Evolutionary conservation across 2,329 filamentous ascomycete species (phyloP).

Genomic region (Apiospora kogelbergensis): DNA sequence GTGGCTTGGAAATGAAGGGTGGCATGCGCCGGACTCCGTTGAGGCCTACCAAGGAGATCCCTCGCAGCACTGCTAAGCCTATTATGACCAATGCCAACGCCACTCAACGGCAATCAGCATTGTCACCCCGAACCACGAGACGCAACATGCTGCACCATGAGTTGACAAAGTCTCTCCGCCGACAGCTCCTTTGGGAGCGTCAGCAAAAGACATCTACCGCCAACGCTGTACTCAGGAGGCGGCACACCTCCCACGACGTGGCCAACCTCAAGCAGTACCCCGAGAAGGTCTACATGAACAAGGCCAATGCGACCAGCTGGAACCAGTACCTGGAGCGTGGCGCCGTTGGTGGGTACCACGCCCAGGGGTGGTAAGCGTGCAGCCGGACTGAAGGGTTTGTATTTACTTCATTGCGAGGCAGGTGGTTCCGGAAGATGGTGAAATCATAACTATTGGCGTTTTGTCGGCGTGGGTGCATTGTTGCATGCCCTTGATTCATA

Average conservation of each 20-base stretch:
- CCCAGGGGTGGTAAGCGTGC: slow-evolving; percentile 72
- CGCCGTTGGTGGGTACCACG: slow-evolving; percentile 76
- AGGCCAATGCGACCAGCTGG: slow-evolving; percentile 69
- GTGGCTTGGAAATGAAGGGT: slow-evolving; percentile 64
- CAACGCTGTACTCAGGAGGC: slow-evolving; percentile 83
- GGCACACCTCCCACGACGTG: slow-evolving; percentile 88
- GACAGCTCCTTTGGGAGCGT: slow-evolving; percentile 91
- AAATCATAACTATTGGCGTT: too few relatives aligned
- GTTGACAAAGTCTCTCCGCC: slow-evolving; percentile 86
- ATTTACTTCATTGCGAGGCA: too few relatives aligned
- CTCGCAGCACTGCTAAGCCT: slow-evolving; percentile 70
- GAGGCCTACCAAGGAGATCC: slow-evolving; percentile 60
- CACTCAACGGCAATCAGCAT: slow-evolving; percentile 64
- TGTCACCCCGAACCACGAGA: slow-evolving; percentile 88
- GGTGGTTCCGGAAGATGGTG: too few relatives aligned
- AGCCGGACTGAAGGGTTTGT: too few relatives aligned
- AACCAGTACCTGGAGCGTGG: slow-evolving; percentile 86
- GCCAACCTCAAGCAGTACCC: slow-evolving; percentile 84
- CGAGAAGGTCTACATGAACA: slow-evolving; percentile 61
- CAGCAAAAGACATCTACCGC: slow-evolving; percentile 90
- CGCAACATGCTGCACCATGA: slow-evolving; percentile 96
- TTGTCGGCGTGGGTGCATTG: too few relatives aligned
- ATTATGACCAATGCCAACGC: slow-evolving; percentile 66
- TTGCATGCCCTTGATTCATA: too few relatives aligned
- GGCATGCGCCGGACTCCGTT: slow-evolving; percentile 49